These are phyloP conservation scores for Rutstroemia sp. DNA, from an alignment of 2,329 filamentous ascomycete species.

Conservation along the genomic window DNA sequence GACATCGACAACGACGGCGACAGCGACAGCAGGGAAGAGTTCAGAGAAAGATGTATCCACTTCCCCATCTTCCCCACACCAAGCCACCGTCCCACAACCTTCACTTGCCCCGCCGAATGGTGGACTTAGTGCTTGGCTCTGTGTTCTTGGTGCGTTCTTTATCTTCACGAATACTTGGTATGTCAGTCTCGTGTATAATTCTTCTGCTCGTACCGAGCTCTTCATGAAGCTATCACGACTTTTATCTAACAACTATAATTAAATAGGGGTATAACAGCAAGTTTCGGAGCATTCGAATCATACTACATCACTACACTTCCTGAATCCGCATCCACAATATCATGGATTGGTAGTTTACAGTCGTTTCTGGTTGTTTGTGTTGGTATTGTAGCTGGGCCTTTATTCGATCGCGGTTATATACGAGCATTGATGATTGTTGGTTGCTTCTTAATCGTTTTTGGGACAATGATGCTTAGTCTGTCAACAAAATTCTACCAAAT, in stretches of 20 bases:
- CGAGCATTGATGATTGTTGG: slow-evolving; percentile 19
- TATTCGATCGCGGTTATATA: slow-evolving; percentile 44
- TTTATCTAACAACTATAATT: background rate
- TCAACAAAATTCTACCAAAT: slow-evolving; percentile 43
- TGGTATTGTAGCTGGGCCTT: slow-evolving; percentile 51
- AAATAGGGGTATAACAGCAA: slow-evolving; percentile 34
- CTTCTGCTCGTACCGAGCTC: background rate
- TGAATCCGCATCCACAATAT: slow-evolving; percentile 42
- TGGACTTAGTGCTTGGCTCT: slow-evolving; percentile 10
- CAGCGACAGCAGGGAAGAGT: background rate
- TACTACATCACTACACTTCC: slow-evolving; percentile 45
- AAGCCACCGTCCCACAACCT: background rate
- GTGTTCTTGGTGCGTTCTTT: slow-evolving; percentile 5
- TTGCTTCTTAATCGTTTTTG: slow-evolving; percentile 41
- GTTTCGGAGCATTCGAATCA: slow-evolving; percentile 45
- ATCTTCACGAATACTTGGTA: slow-evolving; percentile 9
- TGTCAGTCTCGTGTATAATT: background rate
- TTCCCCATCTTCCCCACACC: background rate
- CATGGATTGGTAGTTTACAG: slow-evolving; percentile 52
- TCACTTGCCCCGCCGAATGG: slow-evolving; percentile 9
- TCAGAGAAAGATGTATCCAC: background rate
- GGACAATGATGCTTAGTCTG: slow-evolving; percentile 28
- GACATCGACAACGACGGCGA: background rate
- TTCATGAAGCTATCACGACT: no score
- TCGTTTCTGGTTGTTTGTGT: slow-evolving; percentile 40